These are phyloP conservation scores for Haematococcus lacustris DNA, from an alignment of 139 green algal species.

Conservation along the genomic window DNA sequence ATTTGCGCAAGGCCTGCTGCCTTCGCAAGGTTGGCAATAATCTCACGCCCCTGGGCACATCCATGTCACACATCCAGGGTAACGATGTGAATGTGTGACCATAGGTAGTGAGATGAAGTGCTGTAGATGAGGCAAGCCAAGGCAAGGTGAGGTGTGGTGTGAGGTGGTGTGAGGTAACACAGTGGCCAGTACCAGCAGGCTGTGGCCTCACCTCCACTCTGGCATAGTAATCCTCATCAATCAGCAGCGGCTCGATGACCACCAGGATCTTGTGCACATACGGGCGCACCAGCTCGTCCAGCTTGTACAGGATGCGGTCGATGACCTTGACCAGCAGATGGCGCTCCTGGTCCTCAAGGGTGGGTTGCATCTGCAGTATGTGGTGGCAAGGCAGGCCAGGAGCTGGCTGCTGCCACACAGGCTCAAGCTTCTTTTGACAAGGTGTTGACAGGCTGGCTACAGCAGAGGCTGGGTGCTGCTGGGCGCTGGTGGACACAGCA, in stretches of 20 bases:
- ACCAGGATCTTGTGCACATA: slow-evolving; percentile 99
- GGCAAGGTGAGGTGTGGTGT: too few species aligned
- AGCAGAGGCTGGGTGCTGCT: too few species aligned
- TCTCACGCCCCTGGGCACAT: slow-evolving; percentile 72
- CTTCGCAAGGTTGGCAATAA: slow-evolving; percentile 98
- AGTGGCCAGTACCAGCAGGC: too few species aligned
- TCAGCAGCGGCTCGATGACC: slow-evolving; percentile 98
- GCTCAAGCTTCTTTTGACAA: too few species aligned
- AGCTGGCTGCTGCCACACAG: too few species aligned
- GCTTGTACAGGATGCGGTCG: slow-evolving; percentile 92
- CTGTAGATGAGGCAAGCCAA: too few species aligned
- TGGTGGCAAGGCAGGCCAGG: not conserved
- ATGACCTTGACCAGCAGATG: slow-evolving; percentile 90
- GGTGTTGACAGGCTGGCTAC: too few species aligned
- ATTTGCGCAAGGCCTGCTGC: slow-evolving; percentile 86
- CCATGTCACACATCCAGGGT: too few species aligned
- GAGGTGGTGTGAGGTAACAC: too few species aligned
- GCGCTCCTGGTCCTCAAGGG: slow-evolving; percentile 97
- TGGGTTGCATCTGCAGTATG: slow-evolving; percentile 78
- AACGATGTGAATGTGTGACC: too few species aligned
- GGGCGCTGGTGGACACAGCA: too few species aligned
- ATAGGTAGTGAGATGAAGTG: too few species aligned
- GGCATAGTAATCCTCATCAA: slow-evolving; percentile 99
- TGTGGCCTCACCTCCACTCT: slow-evolving; percentile 83
- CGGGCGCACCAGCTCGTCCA: slow-evolving; percentile 96